Base-by-base conservation (phyloP, 2,329 filamentous ascomycete species). In the Rutstroemia sp. region DNA sequence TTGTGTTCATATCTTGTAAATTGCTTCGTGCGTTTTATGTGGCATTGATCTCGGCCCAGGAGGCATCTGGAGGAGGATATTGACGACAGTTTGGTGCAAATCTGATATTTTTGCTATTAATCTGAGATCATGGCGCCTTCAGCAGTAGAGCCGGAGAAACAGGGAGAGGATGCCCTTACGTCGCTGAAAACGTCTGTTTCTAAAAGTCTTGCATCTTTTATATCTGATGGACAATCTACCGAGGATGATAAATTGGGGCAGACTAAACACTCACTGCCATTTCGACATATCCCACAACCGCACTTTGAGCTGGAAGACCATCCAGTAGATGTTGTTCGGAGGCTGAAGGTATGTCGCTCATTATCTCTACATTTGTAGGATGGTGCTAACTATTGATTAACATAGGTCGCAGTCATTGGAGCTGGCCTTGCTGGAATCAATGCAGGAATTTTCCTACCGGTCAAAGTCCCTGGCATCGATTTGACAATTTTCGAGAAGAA, bases 361-460 rank as follows among this genome's bases (percentile, higher is more conserved):
- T 34, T 8, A 14, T 21, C 27, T 1, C 12, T 21, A 2, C 23
- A 14, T 42, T 42, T 18, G n/a, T 14, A 27, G 30, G 10, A 4
- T 12, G 30, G 16, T 47, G 16, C 51, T 54, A 42, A 49, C 5
- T 16, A 30, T 6, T 34, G 46, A 12, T 19, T 23, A 12, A 30
- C n/a, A 21, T 42, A 54, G 52, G 52, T 54, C 39, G 52, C 52
- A 4, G 62, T 88, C 0, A 79, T 88, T 34, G 85, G 85, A 1
- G 84, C 82, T 8, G 85, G 85, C 0, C 70, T 88, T 0, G 70
- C 81, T 0, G 85, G 85, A 3, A 77, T 87, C 38, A 78, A 79
- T 4, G 81, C 86, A 1, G 87, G 85, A 0, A 76, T 83, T 7
- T 70, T 90, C 8, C 72, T 91, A 0, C 86, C 86, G 0, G 77